Evolutionary conservation across 2,329 filamentous ascomycete species (phyloP), one percentile per base, ranked within the genome.

Genomic region (Dryadomyces quercus-mongolicae): DNA sequence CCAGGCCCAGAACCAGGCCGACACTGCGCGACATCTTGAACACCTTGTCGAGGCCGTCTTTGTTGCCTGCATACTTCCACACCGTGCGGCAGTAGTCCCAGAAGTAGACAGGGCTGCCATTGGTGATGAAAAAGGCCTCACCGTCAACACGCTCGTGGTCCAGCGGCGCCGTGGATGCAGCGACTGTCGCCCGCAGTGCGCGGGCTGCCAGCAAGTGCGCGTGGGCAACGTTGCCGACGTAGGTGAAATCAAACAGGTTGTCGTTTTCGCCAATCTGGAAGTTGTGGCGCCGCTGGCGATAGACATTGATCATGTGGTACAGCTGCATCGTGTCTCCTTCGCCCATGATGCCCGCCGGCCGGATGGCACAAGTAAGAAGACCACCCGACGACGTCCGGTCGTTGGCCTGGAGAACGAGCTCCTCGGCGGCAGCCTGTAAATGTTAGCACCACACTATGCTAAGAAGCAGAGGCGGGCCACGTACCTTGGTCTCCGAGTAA

Each of bases 401-500:
- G 75, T 89, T 93, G 63, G 86, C 86, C 52, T 80, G 74, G 54
- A 96, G 74, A 60, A 95, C 89, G 53, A 90, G 73, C 57, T 84
- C 75, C 74, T 97, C 92, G 49, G 91, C 92, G 57, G 85, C 77
- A 54, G 87, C 85, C 86, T 74, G 45, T 7, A 4, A 4, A n/a
- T 22, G 3, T 46, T 43, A 52, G 34, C 45, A 47, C 15, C 9
- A 5, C 15, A 12, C 38, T 5, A 7, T 4, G 8, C 16, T 18
- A 16, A 2, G 5, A 9, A 3, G 20, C 9, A 46, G 12, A 46
- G 25, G 18, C 15, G 10, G 20, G 15, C 5, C 6, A 31, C 51
- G 49, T 62, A 86, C 87, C 81, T 96, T 97, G 15, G 89, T 94
- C 70, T 91, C 84, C 34, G 90, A 90, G 70, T 97, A 97, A 69